Evolutionary conservation across 768 basidiomycete genomes (phyloP), one percentile per base, ranked within the genome.

Genomic region (Rossbeevera mucosa): DNA sequence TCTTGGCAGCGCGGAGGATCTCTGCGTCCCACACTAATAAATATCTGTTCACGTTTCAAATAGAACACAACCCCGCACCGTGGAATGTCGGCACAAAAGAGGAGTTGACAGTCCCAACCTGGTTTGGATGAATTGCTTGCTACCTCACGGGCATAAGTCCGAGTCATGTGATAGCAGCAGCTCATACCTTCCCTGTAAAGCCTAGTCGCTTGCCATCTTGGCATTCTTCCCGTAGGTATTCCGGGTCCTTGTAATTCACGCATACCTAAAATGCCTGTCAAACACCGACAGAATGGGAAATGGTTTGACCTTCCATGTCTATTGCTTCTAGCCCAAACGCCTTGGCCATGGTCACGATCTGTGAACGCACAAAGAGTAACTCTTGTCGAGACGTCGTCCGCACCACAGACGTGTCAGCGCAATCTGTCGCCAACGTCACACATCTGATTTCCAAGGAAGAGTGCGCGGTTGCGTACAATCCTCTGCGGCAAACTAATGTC

Each of bases 51-150:
- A 22, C 9, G 31, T 42, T 44, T 26, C 16, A 45, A 24, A 41
- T 16, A 29, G 40, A 30, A 29, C 3, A 46, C 26, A 44, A 24
- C 16, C 56, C 7, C 66, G 28, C 60, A 85, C 92, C 91, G 70
- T 81, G 69, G 16, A 74, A 66, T 0, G 83, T 83, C 0, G 94
- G 94, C 0, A 90, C 80, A 65, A 88, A 97, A 1, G 86, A 83
- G 6, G 77, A 70, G 54, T 94, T 88, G 22, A 94, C 89, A 7
- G 79, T 75, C 29, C 79, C 77, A 4, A 95, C 80, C 68, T 97
- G 94, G 22, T 73, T 72, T 0, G 94, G 94, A 67, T 97, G 94
- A 36, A 97, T 94, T 2, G 88, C 91, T 93, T 97, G 94, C 91
- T 93, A 66, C 18, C 52, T 26, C 40, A 29, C 40, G 20, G 47